A percentile compares a stretch with the other conserved stretches of the same genome.
phyloP scores from a whole-genome alignment of 2,329 filamentous ascomycete genomes.

The Colletotrichum agaves region DNA sequence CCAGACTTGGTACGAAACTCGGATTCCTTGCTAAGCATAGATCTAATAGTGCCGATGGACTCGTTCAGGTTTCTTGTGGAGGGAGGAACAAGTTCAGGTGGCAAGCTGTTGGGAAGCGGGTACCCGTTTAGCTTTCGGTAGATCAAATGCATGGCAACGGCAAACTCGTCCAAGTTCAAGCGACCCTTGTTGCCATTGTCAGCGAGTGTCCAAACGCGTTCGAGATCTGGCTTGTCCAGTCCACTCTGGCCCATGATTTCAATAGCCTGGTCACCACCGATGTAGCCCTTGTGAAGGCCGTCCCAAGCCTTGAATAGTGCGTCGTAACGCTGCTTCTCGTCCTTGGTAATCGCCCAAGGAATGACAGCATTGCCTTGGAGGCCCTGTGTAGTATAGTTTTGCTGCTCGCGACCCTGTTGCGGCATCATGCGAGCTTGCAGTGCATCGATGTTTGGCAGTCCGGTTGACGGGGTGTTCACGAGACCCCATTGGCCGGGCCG shows the following conservation, averaged over 20 bases:
- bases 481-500: constrained; percentile 97
- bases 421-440: constrained; percentile 97
- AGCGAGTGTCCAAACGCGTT: constrained; percentile 93
- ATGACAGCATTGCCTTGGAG: constrained; percentile 94
- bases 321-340: constrained; percentile 97
- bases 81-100: constrained; percentile 91
- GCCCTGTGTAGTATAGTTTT: constrained; percentile 84
- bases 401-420: constrained; percentile 88
- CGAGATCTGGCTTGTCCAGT: constrained; percentile 87
- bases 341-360: constrained; percentile 98
- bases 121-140: constrained; percentile 98
- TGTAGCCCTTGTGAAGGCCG: constrained; percentile 90
- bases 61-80: constrained; percentile 94
- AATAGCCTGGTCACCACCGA: constrained; percentile 91
- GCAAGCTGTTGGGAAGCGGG: constrained; percentile 86
- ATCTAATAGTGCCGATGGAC: constrained; percentile 93
- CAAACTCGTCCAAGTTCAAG: constrained; percentile 95
- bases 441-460: constrained; percentile 92
- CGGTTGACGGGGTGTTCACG: constrained; percentile 90
- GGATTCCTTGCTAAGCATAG: constrained; percentile 87
- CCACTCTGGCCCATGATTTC: constrained; percentile 98
- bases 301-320: constrained; percentile 97
- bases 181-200: constrained; percentile 95
- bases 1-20: constrained; percentile 89
- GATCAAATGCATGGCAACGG: constrained; percentile 98